These are phyloP conservation scores for Papiliotrema fonsecae DNA, from an alignment of 1,284 basidiomycete species.

Conservation along the genomic window DNA sequence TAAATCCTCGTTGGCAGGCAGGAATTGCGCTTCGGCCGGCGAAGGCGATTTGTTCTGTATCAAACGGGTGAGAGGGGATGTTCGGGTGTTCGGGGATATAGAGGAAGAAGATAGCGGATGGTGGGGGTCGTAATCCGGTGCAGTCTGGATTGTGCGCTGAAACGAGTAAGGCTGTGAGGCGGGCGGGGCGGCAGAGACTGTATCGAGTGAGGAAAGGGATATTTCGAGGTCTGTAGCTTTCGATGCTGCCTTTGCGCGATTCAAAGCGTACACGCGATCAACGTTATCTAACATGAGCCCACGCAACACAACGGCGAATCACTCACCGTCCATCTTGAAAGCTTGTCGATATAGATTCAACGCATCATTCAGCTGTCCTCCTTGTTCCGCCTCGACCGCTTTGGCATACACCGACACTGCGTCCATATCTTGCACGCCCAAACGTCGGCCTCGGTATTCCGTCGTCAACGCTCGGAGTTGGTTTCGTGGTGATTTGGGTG, in stretches of 20 bases:
- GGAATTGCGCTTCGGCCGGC: slow-evolving; percentile 53
- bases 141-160: slow-evolving; percentile 39
- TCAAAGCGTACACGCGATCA: slow-evolving; percentile 29
- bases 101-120: not conserved
- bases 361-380: slow-evolving; percentile 67
- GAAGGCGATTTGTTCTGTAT: slow-evolving; percentile 11
- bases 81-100: not conserved
- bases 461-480: no score
- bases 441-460: not conserved
- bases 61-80: slow-evolving; percentile 15
- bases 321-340: slow-evolving; percentile 60
- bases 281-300: slow-evolving; percentile 25
- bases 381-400: slow-evolving; percentile 68
- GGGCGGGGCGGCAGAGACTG: slow-evolving; percentile 32
- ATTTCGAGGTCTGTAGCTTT: slow-evolving; percentile 2
- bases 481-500: not conserved
- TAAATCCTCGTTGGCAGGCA: slow-evolving; percentile 62
- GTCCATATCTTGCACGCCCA: slow-evolving; percentile 10
- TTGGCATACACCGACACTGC: slow-evolving; percentile 64
- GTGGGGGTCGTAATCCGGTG: slow-evolving; percentile 37
- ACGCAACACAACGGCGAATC: not conserved
- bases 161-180: slow-evolving; percentile 38
- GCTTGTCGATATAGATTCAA: slow-evolving; percentile 68
- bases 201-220: slow-evolving; percentile 28
- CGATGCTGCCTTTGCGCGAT: no score